Evolutionary conservation across 495 filamentous ascomycete species (phyloP).

Genomic region (Pseudomonodictys pantanalensis): DNA sequence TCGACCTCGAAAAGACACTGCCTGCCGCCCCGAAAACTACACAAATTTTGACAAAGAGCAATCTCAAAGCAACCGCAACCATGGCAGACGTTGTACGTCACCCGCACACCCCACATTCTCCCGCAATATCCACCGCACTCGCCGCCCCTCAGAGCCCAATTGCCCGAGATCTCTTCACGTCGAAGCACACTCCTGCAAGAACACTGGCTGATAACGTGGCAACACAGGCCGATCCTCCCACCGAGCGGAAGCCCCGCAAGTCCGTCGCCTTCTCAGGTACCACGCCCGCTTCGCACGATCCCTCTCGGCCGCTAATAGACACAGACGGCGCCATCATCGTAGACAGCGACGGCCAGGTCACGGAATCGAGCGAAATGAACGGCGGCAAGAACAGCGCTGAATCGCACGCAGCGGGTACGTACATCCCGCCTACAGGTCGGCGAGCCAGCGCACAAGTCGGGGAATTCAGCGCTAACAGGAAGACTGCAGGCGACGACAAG

Average conservation of each 20-base stretch:
- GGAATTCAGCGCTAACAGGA: slow-evolving; percentile 2
- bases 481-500: slow-evolving; percentile 49
- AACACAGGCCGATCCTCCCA: slow-evolving; percentile 24
- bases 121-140: slow-evolving; percentile 5
- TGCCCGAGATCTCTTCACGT: too few species aligned
- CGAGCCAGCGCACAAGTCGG: too few species aligned
- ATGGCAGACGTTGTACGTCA: slow-evolving; percentile 56
- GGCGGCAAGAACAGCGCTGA: slow-evolving; percentile 64
- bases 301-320: too few species aligned
- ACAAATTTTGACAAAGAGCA: neutral
- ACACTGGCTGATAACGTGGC: neutral
- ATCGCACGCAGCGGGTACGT: slow-evolving; percentile 63
- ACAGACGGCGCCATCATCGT: slow-evolving; percentile 81
- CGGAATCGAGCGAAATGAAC: slow-evolving; percentile 54
- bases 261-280: slow-evolving; percentile 88
- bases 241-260: slow-evolving; percentile 68
- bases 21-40: neutral
- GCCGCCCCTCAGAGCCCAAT: too few species aligned
- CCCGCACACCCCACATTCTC: slow-evolving; percentile 5
- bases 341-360: slow-evolving; percentile 78
- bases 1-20: neutral
- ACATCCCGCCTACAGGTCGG: neutral
- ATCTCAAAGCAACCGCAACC: slow-evolving; percentile 35
- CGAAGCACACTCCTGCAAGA: neutral
- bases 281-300: too few species aligned